phyloP scores from a whole-genome alignment of 2,329 filamentous ascomycete species.

The Trichoderma sp. region DNA sequence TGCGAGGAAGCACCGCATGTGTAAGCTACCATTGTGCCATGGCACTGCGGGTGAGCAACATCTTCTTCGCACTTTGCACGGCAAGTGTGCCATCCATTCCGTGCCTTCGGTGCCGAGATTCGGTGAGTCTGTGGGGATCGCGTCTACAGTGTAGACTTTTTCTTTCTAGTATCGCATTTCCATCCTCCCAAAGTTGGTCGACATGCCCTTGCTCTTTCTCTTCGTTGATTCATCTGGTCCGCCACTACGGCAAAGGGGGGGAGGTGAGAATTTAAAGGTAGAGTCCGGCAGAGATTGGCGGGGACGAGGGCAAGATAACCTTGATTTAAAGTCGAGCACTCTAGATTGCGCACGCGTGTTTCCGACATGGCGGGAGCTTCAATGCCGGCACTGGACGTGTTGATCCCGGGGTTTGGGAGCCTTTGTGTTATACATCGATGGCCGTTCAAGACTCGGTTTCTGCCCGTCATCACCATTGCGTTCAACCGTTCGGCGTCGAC shows the following conservation, averaged over 20 bases:
- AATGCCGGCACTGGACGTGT: neutral
- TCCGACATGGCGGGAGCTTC: neutral
- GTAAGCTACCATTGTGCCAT: no score
- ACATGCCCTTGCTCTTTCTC: neutral
- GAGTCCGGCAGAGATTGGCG: slow-evolving; percentile 10
- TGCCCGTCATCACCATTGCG: no score
- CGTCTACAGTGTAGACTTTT: no score
- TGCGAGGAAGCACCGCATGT: no score
- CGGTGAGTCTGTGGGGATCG: neutral
- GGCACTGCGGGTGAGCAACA: neutral
- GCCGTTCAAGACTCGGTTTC: no score
- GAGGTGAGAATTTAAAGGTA: neutral
- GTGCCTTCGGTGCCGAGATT: neutral
- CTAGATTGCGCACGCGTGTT: neutral
- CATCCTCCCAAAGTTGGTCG: neutral
- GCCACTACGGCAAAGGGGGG: neutral
- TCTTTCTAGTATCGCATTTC: no score
- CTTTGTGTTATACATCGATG: no score
- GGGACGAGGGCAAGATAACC: slow-evolving; percentile 14
- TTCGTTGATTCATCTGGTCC: neutral
- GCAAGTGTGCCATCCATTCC: neutral
- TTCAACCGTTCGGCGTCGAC: no score
- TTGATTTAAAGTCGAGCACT: slow-evolving; percentile 20
- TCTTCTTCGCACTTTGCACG: neutral
- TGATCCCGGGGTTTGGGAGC: no score